phyloP scores from a whole-genome alignment of 768 basidiomycete species.

The Russula griseocarnosa region DNA sequence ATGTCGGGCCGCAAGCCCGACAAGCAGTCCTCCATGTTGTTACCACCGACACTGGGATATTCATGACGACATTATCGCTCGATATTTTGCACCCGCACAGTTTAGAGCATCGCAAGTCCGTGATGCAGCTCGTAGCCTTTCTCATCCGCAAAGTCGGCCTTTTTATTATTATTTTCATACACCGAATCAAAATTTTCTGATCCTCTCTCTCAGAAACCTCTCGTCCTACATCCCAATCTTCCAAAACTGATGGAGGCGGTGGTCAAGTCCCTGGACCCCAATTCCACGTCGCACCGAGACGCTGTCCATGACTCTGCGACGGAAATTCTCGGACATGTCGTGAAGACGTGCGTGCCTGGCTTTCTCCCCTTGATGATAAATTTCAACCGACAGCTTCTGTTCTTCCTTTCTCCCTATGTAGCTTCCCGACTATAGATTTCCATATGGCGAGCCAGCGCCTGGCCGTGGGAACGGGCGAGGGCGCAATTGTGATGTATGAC shows the following conservation, averaged over 20 bases:
- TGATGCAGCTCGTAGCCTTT: slow-evolving; percentile 91
- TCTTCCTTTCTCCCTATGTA: slow-evolving; percentile 32
- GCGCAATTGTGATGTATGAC: slow-evolving; percentile 93
- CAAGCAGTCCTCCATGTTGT: slow-evolving; percentile 83
- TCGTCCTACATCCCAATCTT: slow-evolving; percentile 78
- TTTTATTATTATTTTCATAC: not conserved
- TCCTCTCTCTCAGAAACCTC: slow-evolving; percentile 60
- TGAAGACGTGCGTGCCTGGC: slow-evolving; percentile 68
- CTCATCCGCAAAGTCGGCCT: slow-evolving; percentile 76
- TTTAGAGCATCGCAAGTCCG: slow-evolving; percentile 74
- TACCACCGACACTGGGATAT: slow-evolving; percentile 73
- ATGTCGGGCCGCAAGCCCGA: slow-evolving; percentile 73
- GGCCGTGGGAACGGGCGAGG: slow-evolving; percentile 91
- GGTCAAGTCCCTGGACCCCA: slow-evolving; percentile 94
- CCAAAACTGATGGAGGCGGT: slow-evolving; percentile 90
- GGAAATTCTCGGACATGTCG: slow-evolving; percentile 92
- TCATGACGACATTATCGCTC: slow-evolving; percentile 90
- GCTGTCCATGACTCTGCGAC: slow-evolving; percentile 89
- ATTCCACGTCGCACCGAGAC: slow-evolving; percentile 67
- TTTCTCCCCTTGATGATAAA: not conserved
- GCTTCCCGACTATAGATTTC: slow-evolving; percentile 93
- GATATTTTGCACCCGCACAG: slow-evolving; percentile 80
- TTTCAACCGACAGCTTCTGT: not conserved
- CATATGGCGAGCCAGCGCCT: slow-evolving; percentile 82
- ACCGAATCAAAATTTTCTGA: not conserved